Conservation (phyloP, 257 asterid species). For the Knoxia roxburghii region DNA sequence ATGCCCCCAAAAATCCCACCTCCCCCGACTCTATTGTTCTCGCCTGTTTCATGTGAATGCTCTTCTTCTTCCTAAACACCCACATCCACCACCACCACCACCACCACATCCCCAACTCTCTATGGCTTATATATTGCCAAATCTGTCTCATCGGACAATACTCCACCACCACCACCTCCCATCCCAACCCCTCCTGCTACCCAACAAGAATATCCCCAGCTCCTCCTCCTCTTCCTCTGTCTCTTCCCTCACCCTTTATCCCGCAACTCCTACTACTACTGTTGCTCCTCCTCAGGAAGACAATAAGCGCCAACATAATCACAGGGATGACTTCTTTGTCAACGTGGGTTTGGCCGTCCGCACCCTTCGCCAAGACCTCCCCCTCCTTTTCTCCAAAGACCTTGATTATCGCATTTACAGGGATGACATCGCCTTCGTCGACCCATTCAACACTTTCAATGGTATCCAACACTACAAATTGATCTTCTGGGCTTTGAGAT, state of each 20-base stretch:
- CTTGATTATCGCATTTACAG: constrained; percentile 84
- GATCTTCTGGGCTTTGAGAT: constrained; percentile 87
- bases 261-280: constrained; percentile 24
- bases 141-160: constrained; percentile 43
- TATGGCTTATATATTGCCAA: constrained; percentile 75
- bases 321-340: constrained; percentile 60
- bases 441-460: constrained; percentile 69
- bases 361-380: constrained; percentile 85
- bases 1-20: too few species aligned
- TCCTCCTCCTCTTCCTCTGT: constrained; percentile 15
- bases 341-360: constrained; percentile 83
- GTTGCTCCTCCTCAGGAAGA: constrained; percentile 21
- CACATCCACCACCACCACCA: not conserved
- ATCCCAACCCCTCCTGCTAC: not conserved
- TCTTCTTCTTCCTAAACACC: too few species aligned
- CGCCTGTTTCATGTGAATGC: too few species aligned
- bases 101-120: too few species aligned
- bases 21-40: too few species aligned
- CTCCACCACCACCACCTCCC: constrained; percentile 21
- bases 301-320: constrained; percentile 34
- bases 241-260: constrained; percentile 25
- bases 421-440: constrained; percentile 77
- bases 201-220: not conserved
- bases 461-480: constrained; percentile 72
- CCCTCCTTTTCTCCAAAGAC: constrained; percentile 66